Evolutionary conservation across 805 yeast species (phyloP), one percentile per base, ranked within the genome.

Genomic region (Nakazawaea sp.): DNA sequence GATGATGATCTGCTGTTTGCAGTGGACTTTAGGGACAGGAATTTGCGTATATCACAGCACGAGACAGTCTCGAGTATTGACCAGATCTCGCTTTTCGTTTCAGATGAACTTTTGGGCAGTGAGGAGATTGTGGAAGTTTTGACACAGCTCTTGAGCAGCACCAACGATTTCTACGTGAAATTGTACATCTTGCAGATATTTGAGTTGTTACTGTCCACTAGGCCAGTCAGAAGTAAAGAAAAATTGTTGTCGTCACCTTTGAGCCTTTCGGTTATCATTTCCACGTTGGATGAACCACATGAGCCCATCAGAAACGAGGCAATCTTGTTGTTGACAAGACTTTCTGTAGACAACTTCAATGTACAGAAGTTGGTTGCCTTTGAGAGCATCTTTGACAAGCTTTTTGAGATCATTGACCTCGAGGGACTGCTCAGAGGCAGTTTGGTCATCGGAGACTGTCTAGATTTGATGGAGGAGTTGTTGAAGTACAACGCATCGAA

Each of bases 291-390:
- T 41, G 84, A 80, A 53, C 46, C 67, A 38, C 72, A 84, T 45
- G 97, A 90, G 43, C 95, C 94, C 13, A 75, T 92, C 7, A 68
- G 97, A 49, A 89, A 90, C 55, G 95, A 92, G 58, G 77, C 92
- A 3, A 79, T 90, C 26, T 59, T 90, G 35, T 62, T 94, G n/a
- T 63, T 94, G 35, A 80, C 83, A 79, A 81, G 88, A 9, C 67
- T 92, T 3, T 94, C 79, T 10, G 79, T 80, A 47, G 81, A 84
- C 42, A 85, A 87, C 49, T 75, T 79, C 42, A 90, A 86, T 55
- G 78, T 90, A 23, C 98, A 92, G 55, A 89, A 88, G 51, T 62
- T 92, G 15, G 94, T 94, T 8, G 98, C 95, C 0, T 92, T 92
- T 53, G 97, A 92, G 54, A 89, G 86, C 47, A 81, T 94, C 0